These are phyloP conservation scores for Geosmithia morbida DNA, from an alignment of 2,329 filamentous ascomycete species.

Conservation along the genomic window DNA sequence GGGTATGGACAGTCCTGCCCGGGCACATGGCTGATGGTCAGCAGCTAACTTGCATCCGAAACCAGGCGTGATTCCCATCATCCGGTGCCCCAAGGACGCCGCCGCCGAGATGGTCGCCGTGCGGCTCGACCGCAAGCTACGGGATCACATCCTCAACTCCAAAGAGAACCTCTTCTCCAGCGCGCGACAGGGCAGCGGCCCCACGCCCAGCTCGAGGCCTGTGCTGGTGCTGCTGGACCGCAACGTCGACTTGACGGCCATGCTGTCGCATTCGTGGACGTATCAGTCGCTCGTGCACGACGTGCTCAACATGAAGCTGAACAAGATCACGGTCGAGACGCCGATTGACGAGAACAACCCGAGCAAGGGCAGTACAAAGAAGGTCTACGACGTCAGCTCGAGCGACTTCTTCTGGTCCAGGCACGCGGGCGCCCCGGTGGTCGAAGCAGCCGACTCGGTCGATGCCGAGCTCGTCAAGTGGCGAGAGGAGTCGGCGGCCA, in stretches of 20 bases:
- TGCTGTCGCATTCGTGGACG: slow-evolving; percentile 86
- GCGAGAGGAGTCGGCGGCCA: slow-evolving; percentile 85
- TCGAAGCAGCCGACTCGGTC: slow-evolving; percentile 91
- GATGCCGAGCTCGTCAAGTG: slow-evolving; percentile 88
- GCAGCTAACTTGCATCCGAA: neutral
- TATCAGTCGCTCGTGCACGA: slow-evolving; percentile 73
- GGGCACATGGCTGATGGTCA: too few species aligned
- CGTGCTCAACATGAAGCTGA: slow-evolving; percentile 48
- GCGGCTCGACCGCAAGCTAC: slow-evolving; percentile 86
- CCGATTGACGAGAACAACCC: slow-evolving; percentile 66
- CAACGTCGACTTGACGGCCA: slow-evolving; percentile 89
- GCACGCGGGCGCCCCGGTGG: slow-evolving; percentile 82
- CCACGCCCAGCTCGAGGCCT: slow-evolving; percentile 61
- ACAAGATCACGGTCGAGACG: slow-evolving; percentile 85
- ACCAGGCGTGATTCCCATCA: slow-evolving; percentile 79
- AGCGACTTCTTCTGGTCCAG: slow-evolving; percentile 96
- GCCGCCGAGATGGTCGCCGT: slow-evolving; percentile 89
- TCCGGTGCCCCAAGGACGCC: slow-evolving; percentile 82
- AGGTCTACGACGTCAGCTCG: slow-evolving; percentile 76
- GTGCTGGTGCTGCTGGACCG: slow-evolving; percentile 89
- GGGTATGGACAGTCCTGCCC: slow-evolving; percentile 37
- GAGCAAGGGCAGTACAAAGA: slow-evolving; percentile 63
- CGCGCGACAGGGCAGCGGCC: slow-evolving; percentile 41
- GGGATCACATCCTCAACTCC: slow-evolving; percentile 92
- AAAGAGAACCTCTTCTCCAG: slow-evolving; percentile 92